Evolutionary conservation across 208 protist species (phyloP).

Genomic region (Acanthamoeba sp.): DNA sequence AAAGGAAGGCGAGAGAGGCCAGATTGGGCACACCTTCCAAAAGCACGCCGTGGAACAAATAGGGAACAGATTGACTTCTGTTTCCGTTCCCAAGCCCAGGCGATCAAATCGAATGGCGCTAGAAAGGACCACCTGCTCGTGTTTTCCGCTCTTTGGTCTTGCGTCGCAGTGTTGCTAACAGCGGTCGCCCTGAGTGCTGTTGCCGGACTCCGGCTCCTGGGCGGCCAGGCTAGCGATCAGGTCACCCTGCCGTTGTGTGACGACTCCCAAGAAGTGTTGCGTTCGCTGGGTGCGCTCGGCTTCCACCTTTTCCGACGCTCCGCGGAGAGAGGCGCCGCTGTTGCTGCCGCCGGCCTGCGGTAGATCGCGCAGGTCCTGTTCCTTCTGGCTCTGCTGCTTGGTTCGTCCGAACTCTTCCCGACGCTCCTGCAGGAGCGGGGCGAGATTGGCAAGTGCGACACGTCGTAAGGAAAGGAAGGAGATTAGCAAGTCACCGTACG

Average conservation of each 20-base stretch:
- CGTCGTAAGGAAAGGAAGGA: too few species aligned
- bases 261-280: neutral
- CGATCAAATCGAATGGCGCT: too few species aligned
- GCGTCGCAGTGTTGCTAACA: too few species aligned
- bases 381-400: neutral
- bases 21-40: too few species aligned
- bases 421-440: too few species aligned
- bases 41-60: too few species aligned
- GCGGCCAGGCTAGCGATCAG: neutral
- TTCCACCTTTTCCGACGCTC: neutral
- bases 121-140: too few species aligned
- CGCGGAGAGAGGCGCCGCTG: neutral
- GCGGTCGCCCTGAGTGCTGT: neutral
- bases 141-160: too few species aligned
- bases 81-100: too few species aligned
- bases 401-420: neutral
- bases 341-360: neutral
- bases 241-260: neutral
- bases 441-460: too few species aligned
- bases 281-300: neutral
- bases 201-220: neutral
- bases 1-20: too few species aligned
- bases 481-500: neutral
- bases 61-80: too few species aligned
- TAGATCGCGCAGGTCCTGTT: neutral